Evolutionary conservation across 75 land plant species (phyloP), one percentile per base, ranked within the genome.

Genomic region (Ceratopteris richardii): DNA sequence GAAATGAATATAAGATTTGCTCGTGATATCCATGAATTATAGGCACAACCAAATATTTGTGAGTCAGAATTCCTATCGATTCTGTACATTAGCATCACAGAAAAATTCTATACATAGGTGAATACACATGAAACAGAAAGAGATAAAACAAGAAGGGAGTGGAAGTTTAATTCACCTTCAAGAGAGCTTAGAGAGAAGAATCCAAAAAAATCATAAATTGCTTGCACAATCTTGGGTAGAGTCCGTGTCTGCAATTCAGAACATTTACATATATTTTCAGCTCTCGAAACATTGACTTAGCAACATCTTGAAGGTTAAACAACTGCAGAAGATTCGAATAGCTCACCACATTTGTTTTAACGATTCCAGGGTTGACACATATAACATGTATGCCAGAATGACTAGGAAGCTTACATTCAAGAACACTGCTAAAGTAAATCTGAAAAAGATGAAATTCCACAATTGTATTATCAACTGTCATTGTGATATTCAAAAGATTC

Each of bases 281-380:
- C n/a, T n/a, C n/a, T n/a, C n/a, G n/a, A n/a, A n/a, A n/a, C n/a
- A n/a, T n/a, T n/a, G n/a, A n/a, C n/a, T n/a, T n/a, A n/a, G n/a
- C n/a, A n/a, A n/a, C n/a, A n/a, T n/a, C n/a, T n/a, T n/a, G n/a
- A n/a, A n/a, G n/a, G n/a, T n/a, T n/a, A n/a, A n/a, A n/a, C n/a
- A n/a, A n/a, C n/a, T n/a, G n/a, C n/a, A n/a, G n/a, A n/a, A n/a
- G n/a, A n/a, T n/a, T n/a, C n/a, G n/a, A n/a, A n/a, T n/a, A 16
- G 63, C 86, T 63, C 71, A 95, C 99, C 69, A 86, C 88, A 73
- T 86, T 87, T 62, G 90, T 83, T 21, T 73, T 71, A 57, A 95
- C 92, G 54, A 87, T 72, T 24, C 99, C 99, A 36, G 99, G 99
- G 60, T 86, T 82, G 22, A 82, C 83, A 65, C 85, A 81, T 9